phyloP scores from a whole-genome alignment of 1,284 basidiomycete species.

The Golubevia sp. region DNA sequence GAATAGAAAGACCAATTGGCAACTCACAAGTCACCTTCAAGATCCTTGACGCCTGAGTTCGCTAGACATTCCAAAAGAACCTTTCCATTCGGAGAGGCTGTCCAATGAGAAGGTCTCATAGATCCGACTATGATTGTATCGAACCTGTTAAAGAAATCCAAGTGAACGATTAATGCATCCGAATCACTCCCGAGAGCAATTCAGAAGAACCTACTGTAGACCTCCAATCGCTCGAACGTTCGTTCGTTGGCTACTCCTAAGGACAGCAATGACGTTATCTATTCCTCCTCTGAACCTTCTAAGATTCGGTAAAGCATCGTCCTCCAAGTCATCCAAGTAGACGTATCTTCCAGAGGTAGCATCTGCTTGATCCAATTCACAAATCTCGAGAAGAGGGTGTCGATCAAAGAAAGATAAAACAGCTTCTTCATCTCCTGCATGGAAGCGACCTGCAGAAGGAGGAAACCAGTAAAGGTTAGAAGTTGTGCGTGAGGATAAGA shows the following conservation, averaged over 20 bases:
- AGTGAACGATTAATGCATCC: no score
- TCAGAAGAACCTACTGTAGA: no score
- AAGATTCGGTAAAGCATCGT: slow-evolving; percentile 1
- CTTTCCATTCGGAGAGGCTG: background rate
- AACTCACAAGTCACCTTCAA: slow-evolving; percentile 8
- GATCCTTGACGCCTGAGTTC: slow-evolving; percentile 1
- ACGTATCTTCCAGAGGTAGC: slow-evolving; percentile 4
- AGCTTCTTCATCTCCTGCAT: slow-evolving; percentile 3
- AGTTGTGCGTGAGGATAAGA: no score
- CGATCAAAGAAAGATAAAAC: slow-evolving; percentile 9
- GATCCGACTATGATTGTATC: slow-evolving; percentile 8
- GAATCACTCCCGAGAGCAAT: no score
- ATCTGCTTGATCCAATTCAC: slow-evolving; percentile 9
- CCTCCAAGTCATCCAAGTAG: slow-evolving; percentile 5
- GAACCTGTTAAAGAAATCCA: no score
- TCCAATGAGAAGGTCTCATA: slow-evolving; percentile 4
- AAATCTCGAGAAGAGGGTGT: slow-evolving; percentile 4
- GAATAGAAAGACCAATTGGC: no score
- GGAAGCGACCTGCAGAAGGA: no score
- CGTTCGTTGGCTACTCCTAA: background rate
- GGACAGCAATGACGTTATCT: slow-evolving; percentile 6
- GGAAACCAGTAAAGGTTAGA: no score
- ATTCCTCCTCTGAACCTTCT: slow-evolving; percentile 5
- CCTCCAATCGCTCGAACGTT: slow-evolving; percentile 1
- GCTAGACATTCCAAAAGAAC: slow-evolving; percentile 4